These are phyloP conservation scores for Zychaea mexicana DNA, from an alignment of 371 early-diverging fungal genomes.

Conservation along the genomic window DNA sequence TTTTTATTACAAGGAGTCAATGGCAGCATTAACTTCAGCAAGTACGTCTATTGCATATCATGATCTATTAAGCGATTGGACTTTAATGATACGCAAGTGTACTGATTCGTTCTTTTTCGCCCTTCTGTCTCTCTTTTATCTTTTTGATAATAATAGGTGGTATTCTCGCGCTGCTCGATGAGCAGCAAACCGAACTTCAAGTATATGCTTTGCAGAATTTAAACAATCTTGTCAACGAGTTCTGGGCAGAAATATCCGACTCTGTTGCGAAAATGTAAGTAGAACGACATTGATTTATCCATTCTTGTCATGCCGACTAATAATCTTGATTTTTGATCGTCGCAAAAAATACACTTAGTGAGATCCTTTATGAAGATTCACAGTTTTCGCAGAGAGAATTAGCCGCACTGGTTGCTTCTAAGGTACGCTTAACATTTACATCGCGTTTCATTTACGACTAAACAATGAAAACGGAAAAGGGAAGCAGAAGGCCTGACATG, in stretches of 20 bases:
- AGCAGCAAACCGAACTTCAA: conserved; percentile 88
- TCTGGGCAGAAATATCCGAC: conserved; percentile 98
- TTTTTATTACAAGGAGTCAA: conserved; percentile 5
- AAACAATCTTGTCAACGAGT: conserved; percentile 85
- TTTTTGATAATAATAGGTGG: conserved; percentile 64
- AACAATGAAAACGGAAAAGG: too few species aligned
- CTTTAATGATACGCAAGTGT: background rate
- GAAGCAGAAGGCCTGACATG: too few species aligned
- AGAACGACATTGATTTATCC: background rate
- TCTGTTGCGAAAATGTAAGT: conserved; percentile 89
- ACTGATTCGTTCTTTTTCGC: background rate
- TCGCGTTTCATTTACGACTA: too few species aligned
- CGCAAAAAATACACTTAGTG: conserved; percentile 52
- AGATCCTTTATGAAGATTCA: conserved; percentile 91
- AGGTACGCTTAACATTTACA: conserved; percentile 55
- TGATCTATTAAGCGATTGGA: background rate
- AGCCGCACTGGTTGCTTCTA: conserved; percentile 95
- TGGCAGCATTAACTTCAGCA: conserved; percentile 54
- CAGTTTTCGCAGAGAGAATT: conserved; percentile 82
- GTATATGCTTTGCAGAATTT: conserved; percentile 90
- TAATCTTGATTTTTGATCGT: background rate
- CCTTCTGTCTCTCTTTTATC: background rate
- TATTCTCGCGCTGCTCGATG: conserved; percentile 91
- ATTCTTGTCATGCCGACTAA: background rate
- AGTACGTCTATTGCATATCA: conserved; percentile 28